phyloP scores from a whole-genome alignment of 176 grass and related monocot species.

The Puccinellia tenuiflora region DNA sequence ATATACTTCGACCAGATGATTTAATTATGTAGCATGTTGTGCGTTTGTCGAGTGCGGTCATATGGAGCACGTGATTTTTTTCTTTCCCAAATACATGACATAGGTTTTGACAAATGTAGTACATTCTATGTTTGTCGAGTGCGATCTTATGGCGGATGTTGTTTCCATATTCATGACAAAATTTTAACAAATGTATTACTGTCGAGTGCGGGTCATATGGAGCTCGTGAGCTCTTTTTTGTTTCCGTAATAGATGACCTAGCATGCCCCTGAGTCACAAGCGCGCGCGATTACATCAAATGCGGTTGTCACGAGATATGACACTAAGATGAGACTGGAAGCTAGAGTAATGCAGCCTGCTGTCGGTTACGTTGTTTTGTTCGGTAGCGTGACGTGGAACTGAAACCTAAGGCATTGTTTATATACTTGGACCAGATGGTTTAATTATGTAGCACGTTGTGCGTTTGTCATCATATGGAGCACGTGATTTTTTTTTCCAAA shows the following conservation, averaged over 20 bases:
- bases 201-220: no score
- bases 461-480: neutral
- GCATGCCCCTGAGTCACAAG: neutral
- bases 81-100: neutral
- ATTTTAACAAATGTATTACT: neutral
- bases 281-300: constrained; percentile 1
- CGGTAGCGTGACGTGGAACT: neutral
- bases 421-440: constrained; percentile 7
- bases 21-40: neutral
- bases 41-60: neutral
- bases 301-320: neutral
- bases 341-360: neutral
- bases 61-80: neutral
- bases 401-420: neutral
- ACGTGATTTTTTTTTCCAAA: neutral
- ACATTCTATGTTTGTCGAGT: neutral
- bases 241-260: neutral
- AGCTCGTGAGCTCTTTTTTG: no score
- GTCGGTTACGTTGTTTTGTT: neutral
- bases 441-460: neutral
- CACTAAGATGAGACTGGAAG: neutral
- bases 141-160: neutral
- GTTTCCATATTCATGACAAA: neutral
- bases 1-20: constrained; percentile 4
- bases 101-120: neutral